Evolutionary conservation across 1,139 yeast species (phyloP).

Genomic region (Blastobotrys capitulatus): DNA sequence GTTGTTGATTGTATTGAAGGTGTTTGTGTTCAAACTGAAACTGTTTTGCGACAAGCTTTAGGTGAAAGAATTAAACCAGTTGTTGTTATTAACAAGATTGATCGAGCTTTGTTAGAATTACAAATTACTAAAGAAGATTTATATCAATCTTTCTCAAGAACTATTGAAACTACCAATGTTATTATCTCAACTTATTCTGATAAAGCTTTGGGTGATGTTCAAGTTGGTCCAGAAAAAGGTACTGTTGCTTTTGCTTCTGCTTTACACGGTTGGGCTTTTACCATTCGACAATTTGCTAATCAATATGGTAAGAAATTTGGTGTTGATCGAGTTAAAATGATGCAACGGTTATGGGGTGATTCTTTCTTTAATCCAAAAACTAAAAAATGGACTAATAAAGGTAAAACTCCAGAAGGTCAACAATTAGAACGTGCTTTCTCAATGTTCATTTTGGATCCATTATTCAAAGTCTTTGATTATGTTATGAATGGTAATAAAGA

Average conservation of each 20-base stretch:
- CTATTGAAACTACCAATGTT: constrained; percentile 98
- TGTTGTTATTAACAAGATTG: constrained; percentile 97
- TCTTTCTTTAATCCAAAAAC: constrained; percentile 99
- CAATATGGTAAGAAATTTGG: constrained; percentile 99
- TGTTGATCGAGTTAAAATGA: constrained; percentile 97
- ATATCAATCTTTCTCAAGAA: constrained; percentile 97
- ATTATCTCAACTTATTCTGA: constrained; percentile 95
- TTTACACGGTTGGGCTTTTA: constrained; percentile 99
- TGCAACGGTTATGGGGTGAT: constrained; percentile 99
- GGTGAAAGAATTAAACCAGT: constrained; percentile 99
- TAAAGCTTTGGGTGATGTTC: constrained; percentile 87
- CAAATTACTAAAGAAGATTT: constrained; percentile 99
- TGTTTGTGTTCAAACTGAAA: constrained; percentile 99
- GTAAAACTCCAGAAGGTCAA: constrained; percentile 93
- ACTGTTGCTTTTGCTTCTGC: constrained; percentile 99
- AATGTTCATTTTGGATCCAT: constrained; percentile 99
- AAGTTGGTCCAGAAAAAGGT: constrained; percentile 98
- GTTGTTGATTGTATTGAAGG: constrained; percentile 99
- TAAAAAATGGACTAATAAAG: constrained; percentile 98
- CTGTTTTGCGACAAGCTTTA: constrained; percentile 98
- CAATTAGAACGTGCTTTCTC: constrained; percentile 98
- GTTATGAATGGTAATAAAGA: constrained; percentile 98
- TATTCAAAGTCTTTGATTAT: constrained; percentile 93
- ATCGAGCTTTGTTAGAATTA: constrained; percentile 98
- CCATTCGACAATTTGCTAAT: constrained; percentile 97